Percentiles rank a stretch among this genome's conserved stretches.
Evolutionary conservation across 352 stramenopile genomes (phyloP).

Genomic region (Phytophthora cajani): DNA sequence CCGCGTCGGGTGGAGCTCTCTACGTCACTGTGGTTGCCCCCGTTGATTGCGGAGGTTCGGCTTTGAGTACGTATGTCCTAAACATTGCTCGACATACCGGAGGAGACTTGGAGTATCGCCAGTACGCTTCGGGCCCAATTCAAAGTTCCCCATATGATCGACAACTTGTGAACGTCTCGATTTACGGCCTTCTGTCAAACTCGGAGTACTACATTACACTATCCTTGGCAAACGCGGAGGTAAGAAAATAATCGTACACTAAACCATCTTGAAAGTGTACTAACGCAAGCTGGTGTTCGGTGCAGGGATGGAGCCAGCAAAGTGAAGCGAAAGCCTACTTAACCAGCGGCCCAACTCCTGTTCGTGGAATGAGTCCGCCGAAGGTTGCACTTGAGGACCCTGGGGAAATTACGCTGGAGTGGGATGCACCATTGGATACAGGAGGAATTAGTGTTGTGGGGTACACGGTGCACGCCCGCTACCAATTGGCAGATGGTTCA

Average conservation of each 20-base stretch:
- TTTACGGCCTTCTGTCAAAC: constrained; percentile 42
- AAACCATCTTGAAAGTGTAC: background rate
- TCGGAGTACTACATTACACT: constrained; percentile 47
- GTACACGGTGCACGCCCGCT: constrained; percentile 43
- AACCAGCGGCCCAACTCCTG: constrained; percentile 41
- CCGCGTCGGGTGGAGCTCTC: constrained; percentile 54
- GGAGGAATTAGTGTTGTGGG: constrained; percentile 54
- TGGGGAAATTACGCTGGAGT: constrained; percentile 52
- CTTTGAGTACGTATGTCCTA: constrained; percentile 35
- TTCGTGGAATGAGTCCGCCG: constrained; percentile 34
- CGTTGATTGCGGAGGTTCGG: constrained; percentile 44
- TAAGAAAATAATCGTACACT: constrained; percentile 7
- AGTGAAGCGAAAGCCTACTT: constrained; percentile 32
- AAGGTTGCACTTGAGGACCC: constrained; percentile 45
- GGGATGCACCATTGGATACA: constrained; percentile 46
- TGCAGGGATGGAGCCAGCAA: constrained; percentile 44
- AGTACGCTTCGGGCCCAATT: constrained; percentile 17
- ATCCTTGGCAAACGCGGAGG: constrained; percentile 21
- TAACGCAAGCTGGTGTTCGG: background rate
- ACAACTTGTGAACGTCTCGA: constrained; percentile 31
- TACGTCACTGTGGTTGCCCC: constrained; percentile 44
- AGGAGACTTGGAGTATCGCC: constrained; percentile 15
- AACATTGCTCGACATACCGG: constrained; percentile 39
- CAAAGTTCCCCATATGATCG: constrained; percentile 12
- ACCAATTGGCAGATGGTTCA: constrained; percentile 29